A percentile compares a stretch with the other conserved stretches of the same genome.
phyloP scores from a whole-genome alignment of 495 filamentous ascomycete genomes.

The Xylaria nigripes region DNA sequence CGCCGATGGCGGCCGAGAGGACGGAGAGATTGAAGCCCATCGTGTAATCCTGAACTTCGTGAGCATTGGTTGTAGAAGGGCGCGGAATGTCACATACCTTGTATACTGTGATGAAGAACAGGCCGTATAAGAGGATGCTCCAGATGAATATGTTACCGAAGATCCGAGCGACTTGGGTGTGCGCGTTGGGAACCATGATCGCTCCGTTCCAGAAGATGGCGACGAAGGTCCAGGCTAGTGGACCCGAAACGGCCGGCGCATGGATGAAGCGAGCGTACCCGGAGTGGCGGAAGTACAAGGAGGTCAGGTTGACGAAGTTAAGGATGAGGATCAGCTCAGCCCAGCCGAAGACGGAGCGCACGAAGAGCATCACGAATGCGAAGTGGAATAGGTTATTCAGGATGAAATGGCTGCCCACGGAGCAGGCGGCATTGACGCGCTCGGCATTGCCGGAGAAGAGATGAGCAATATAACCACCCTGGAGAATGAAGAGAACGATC shows the following conservation, averaged over 20 bases:
- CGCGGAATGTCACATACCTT: slow-evolving; percentile 35
- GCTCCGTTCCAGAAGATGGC: slow-evolving; percentile 84
- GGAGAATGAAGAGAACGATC: slow-evolving; percentile 66
- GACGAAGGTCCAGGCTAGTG: slow-evolving; percentile 75
- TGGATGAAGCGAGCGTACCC: slow-evolving; percentile 63
- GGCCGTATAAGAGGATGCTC: slow-evolving; percentile 64
- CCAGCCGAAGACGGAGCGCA: slow-evolving; percentile 60
- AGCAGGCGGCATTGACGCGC: slow-evolving; percentile 58
- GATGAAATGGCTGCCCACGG: slow-evolving; percentile 78
- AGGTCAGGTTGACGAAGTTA: slow-evolving; percentile 70
- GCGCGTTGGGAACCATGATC: slow-evolving; percentile 54
- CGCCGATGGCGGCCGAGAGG: slow-evolving; percentile 63
- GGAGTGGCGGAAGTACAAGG: slow-evolving; percentile 71
- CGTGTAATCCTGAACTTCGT: slow-evolving; percentile 55
- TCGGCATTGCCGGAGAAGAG: slow-evolving; percentile 59
- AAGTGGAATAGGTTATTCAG: slow-evolving; percentile 73
- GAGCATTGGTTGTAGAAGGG: background rate
- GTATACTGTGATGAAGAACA: slow-evolving; percentile 59
- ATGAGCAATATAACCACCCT: slow-evolving; percentile 65
- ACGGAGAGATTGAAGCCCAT: slow-evolving; percentile 71
- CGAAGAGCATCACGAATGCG: slow-evolving; percentile 74
- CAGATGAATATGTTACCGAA: slow-evolving; percentile 82
- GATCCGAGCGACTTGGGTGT: slow-evolving; percentile 55
- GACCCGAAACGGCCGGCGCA: slow-evolving; percentile 61
- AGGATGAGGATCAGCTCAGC: slow-evolving; percentile 66